phyloP scores from a whole-genome alignment of 1,139 yeast genomes.

The Blastobotrys niveus region DNA sequence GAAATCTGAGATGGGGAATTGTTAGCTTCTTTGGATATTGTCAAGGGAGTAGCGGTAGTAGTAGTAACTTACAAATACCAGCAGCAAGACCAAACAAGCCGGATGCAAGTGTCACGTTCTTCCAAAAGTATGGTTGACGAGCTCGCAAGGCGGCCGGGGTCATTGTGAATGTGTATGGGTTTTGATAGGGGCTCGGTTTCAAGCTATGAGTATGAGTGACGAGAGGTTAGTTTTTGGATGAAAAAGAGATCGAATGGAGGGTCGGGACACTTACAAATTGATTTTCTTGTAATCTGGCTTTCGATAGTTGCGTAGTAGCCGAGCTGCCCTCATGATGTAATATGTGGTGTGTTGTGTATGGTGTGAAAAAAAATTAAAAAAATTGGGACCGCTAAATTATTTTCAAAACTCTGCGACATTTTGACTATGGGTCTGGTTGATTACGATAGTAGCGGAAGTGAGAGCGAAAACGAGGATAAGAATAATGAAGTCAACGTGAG shows the following conservation, averaged over 20 bases:
- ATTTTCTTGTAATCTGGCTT: slow-evolving; percentile 11
- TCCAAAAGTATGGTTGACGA: slow-evolving; percentile 76
- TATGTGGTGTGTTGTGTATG: not conserved
- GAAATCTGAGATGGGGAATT: slow-evolving; percentile 26
- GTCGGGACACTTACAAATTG: slow-evolving; percentile 8
- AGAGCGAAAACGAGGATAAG: too few relatives aligned
- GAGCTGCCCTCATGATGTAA: slow-evolving; percentile 4
- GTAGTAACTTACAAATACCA: slow-evolving; percentile 50
- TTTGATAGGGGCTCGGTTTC: slow-evolving; percentile 51
- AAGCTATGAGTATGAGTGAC: too few relatives aligned
- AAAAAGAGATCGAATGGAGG: not conserved
- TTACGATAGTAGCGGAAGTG: slow-evolving; percentile 19
- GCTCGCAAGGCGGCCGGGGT: slow-evolving; percentile 92
- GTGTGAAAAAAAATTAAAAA: not conserved
- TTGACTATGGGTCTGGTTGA: slow-evolving; percentile 18
- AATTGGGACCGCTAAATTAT: not conserved
- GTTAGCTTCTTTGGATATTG: not conserved
- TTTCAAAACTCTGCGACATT: not conserved
- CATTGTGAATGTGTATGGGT: slow-evolving; percentile 76
- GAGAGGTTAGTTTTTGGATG: not conserved
- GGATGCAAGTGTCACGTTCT: slow-evolving; percentile 59
- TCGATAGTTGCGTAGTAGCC: not conserved
- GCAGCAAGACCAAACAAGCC: slow-evolving; percentile 56
- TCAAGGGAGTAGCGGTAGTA: not conserved
- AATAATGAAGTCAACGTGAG: too few relatives aligned